These are phyloP conservation scores for Lentinus tigrinus DNA, from an alignment of 768 basidiomycete genomes.

Conservation along the genomic window DNA sequence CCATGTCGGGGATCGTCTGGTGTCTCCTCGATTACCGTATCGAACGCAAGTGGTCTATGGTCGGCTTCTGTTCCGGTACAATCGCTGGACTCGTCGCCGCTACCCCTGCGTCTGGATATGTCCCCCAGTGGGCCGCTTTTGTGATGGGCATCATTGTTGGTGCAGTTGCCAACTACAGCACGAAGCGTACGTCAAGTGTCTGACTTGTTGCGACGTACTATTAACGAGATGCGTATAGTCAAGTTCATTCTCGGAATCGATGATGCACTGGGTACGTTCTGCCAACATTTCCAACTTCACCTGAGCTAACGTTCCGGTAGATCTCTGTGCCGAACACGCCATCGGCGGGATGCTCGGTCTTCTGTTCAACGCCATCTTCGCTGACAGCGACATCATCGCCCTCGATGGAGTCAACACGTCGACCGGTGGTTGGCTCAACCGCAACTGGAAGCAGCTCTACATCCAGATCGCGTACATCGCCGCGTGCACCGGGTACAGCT, in stretches of 20 bases:
- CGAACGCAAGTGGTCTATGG: slow-evolving; percentile 83
- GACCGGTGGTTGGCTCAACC: slow-evolving; percentile 87
- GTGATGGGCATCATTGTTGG: slow-evolving; percentile 75
- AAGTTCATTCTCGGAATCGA: slow-evolving; percentile 73
- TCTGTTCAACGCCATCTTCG: slow-evolving; percentile 83
- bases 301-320: neutral
- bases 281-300: neutral
- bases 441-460: slow-evolving; percentile 76
- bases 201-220: neutral
- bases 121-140: slow-evolving; percentile 76
- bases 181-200: slow-evolving; percentile 54
- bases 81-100: slow-evolving; percentile 88
- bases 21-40: slow-evolving; percentile 76
- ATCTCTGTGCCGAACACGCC: slow-evolving; percentile 91
- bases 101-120: slow-evolving; percentile 82
- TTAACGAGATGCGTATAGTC: slow-evolving; percentile 39
- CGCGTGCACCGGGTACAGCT: slow-evolving; percentile 70
- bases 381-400: slow-evolving; percentile 71
- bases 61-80: slow-evolving; percentile 90
- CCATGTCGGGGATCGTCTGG: slow-evolving; percentile 83
- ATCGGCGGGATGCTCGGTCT: slow-evolving; percentile 81
- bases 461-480: slow-evolving; percentile 82
- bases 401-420: slow-evolving; percentile 67
- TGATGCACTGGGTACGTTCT: slow-evolving; percentile 63
- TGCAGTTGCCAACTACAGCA: slow-evolving; percentile 77